These are phyloP conservation scores for Trametes sp. DNA, from an alignment of 1,284 basidiomycete species.

Conservation along the genomic window DNA sequence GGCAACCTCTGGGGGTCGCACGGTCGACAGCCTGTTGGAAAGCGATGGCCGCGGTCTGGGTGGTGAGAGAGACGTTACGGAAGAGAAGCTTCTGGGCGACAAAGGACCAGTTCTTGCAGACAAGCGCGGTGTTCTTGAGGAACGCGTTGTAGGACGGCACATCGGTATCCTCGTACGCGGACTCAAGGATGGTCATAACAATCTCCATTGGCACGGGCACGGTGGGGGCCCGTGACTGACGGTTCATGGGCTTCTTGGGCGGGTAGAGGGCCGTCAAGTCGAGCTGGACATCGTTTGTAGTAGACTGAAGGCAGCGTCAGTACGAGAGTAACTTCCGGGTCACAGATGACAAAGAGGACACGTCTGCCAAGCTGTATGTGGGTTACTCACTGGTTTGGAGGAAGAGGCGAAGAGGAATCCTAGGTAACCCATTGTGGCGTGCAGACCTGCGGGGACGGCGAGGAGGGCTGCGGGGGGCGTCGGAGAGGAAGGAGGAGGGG, in stretches of 20 bases:
- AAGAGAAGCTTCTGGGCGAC: slow-evolving; percentile 71
- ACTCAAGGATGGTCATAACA: slow-evolving; percentile 66
- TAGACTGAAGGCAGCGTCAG: slow-evolving; percentile 2
- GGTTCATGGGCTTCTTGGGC: slow-evolving; percentile 29
- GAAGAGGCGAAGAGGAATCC: slow-evolving; percentile 28
- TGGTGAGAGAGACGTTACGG: slow-evolving; percentile 58
- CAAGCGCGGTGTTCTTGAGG: slow-evolving; percentile 61
- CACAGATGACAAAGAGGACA: neutral
- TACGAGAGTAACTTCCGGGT: neutral
- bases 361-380: neutral
- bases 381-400: slow-evolving; percentile 17
- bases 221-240: slow-evolving; percentile 24
- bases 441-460: slow-evolving; percentile 19
- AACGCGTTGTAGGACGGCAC: slow-evolving; percentile 49
- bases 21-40: slow-evolving; percentile 60
- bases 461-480: slow-evolving; percentile 18
- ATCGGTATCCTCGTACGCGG: slow-evolving; percentile 52
- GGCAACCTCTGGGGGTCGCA: slow-evolving; percentile 52
- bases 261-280: slow-evolving; percentile 35
- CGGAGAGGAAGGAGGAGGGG: slow-evolving; percentile 5
- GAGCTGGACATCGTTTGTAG: slow-evolving; percentile 19
- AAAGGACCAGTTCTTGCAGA: slow-evolving; percentile 69
- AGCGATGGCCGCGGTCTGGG: slow-evolving; percentile 57
- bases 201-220: slow-evolving; percentile 64
- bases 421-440: slow-evolving; percentile 29